Evolutionary conservation across 257 asterid genomes (phyloP), one percentile per base, ranked within the genome.

Genomic region (Jacaranda mimosifolia): DNA sequence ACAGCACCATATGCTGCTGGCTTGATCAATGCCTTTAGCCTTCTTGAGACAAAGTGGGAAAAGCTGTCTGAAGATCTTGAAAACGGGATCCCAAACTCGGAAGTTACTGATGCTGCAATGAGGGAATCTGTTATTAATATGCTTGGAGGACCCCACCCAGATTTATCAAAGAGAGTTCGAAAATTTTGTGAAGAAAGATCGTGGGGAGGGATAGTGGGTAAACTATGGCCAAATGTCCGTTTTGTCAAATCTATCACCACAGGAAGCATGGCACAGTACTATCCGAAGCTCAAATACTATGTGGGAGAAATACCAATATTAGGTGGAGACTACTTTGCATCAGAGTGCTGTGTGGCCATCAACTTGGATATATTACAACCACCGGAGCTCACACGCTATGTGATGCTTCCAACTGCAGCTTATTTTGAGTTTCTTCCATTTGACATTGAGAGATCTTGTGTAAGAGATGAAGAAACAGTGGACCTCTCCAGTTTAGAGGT

Each of bases 271-370:
- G 45, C 17, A 1, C 81, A 68, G 14, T 77, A 77, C 70, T 68
- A 46, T 46, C 32, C 40, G 0, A 77, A 77, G 73, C 70, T 77
- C 11, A 36, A 68, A 68, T 68, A 58, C 19, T 77, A 77, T 59
- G 48, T 70, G 7, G 81, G 76, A 21, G 76, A 46, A 11, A 13
- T 58, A 18, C 51, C 81, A n/a, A 58, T 77, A n/a, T 19, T 68
- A 77, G 81, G 81, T 68, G 69, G 63, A 12, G 64, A 77, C 60
- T 77, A 68, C 63, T 77, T 77, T 68, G 81, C 81, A 68, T 77
- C 81, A 36, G 81, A 77, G 56, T 77, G 81, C 26, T 77, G 76
- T 69, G 81, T 77, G 56, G 81, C 64, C 58, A 35, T 77, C 15
- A 77, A 68, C 64, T 58, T 77, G 64, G 81, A 77, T 68, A 11